A percentile compares a stretch with the other conserved stretches of the same genome.
These are phyloP conservation scores for Tripterygium wilfordii DNA, from an alignment of 177 flowering plant genomes.

Conservation along the genomic window DNA sequence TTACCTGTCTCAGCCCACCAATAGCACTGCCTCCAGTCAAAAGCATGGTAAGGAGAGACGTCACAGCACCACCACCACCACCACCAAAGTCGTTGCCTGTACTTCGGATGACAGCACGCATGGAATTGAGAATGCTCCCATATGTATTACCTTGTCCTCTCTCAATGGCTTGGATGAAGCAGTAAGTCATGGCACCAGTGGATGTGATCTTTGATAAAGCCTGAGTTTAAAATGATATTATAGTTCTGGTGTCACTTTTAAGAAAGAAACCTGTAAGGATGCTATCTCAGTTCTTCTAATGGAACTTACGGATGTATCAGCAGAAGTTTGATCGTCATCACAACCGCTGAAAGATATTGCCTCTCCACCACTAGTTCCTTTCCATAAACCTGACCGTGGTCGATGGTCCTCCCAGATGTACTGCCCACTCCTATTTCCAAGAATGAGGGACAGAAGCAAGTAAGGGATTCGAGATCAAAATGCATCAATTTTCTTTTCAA, in stretches of 20 bases:
- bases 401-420: not conserved
- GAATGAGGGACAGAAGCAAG: too few species aligned
- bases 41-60: conserved; percentile 74
- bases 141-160: conserved; percentile 74
- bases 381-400: too few species aligned
- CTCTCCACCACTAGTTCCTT: too few species aligned
- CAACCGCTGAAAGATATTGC: too few species aligned
- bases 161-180: conserved; percentile 89
- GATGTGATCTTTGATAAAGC: conserved; percentile 66
- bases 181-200: conserved; percentile 92
- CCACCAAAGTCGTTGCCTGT: conserved; percentile 46
- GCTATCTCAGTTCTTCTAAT: too few species aligned
- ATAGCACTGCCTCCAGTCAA: conserved; percentile 55
- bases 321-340: too few species aligned
- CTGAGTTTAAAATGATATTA: conserved; percentile 23
- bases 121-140: conserved; percentile 73
- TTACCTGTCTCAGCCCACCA: conserved; percentile 77
- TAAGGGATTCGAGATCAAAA: too few species aligned
- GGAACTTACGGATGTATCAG: too few species aligned
- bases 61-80: conserved; percentile 62
- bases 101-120: conserved; percentile 59
- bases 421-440: not conserved
- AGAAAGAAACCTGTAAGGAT: too few species aligned
- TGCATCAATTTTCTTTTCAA: too few species aligned
- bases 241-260: not conserved